Evolutionary conservation across 192 early-diverging fungal genomes (phyloP), one percentile per base, ranked within the genome.

Genomic region (Coemansia sp.): DNA sequence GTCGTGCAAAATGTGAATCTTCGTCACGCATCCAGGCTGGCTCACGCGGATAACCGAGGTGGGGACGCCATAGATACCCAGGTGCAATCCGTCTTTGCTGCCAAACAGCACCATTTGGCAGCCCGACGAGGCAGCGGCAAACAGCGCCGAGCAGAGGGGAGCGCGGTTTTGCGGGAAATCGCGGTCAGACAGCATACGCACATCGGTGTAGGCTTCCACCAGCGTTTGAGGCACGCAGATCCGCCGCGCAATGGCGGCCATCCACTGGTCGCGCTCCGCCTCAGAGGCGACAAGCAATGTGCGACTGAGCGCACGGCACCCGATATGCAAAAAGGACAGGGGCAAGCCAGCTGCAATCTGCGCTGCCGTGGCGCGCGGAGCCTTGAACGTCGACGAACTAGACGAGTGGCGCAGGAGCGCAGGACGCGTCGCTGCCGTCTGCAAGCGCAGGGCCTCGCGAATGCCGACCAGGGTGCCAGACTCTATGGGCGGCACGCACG

Each of bases 51-150:
- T 70, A 18, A 84, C 75, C 12, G 82, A 84, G 13, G 82, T 84
- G 2, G 82, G 78, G 20, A 80, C 78, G 27, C 75, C 78, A 39
- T 79, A 77, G 52, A 84, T 79, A 22, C 82, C 82, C 68, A 84
- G 49, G 69, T 80, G 75, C 69, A 84, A 40, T 1, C 82, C 82
- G 64, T 84, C 82, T 18, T 63, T 60, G 66, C 64, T 78, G 24
- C 82, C 82, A 62, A 77, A 80, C 57, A 84, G 62, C 36, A 72
- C 64, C 82, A 84, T 84, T 39, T 76, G 82, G 69, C 77, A 84
- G 22, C 71, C 78, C 13, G 82, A 74, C 43, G 66, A 43, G 43
- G 69, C 49, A 6, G 76, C 68, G 24, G 69, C 66, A 49, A 80
- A 84, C 22, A 75, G 74, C 27, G 82, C 78, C 29, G 82, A 74